Evolutionary conservation across 257 asterid species (phyloP), one percentile per base, ranked within the genome.

Genomic region (Gentiana dahurica): DNA sequence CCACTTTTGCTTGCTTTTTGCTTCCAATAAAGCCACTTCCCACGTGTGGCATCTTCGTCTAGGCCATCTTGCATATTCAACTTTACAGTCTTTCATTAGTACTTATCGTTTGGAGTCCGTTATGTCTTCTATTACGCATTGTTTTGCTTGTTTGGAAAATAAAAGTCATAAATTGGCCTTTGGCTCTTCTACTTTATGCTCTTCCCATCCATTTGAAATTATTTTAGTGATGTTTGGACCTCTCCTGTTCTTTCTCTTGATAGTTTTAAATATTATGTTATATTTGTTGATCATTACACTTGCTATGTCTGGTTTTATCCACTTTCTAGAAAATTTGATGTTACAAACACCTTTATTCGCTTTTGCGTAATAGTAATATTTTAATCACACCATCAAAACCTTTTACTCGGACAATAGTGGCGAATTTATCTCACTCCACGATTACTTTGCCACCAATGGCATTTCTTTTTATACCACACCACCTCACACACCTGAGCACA

Each of bases 131-230:
- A 39, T 49, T 12, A 10, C 2, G 6, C n/a, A 49, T 49, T 49
- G 4, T 34, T 1, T 7, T 58, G 2, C 48, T 38, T 48, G 15
- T 11, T 3, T 6, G 9, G 12, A 34, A 8, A 62, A 38, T 48
- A 53, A 62, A 44, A 44, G 24, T 5, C 39, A 62, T 7, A 45
- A 62, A n/a, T 6, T 62, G 1, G 34, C 68, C 4, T 47, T 63
- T 34, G n/a, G 12, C 2, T 6, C 5, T 10, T 12, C 56, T 34
- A 41, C 24, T 34, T 0, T 7, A 3, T 4, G 4, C 11, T 4
- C 13, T 48, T 48, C 51, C 11, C 12, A n/a, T 5, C 58, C 58
- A 24, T 54, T 54, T 33, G 37, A 54, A 24, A 34, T 54, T 6
- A 54, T 54, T 1, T 34, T 34, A 33, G 33, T 8, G 45, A 54